These are phyloP conservation scores for Miscanthus lutarioriparius DNA, from an alignment of 176 grass and related monocot species.

Conservation along the genomic window DNA sequence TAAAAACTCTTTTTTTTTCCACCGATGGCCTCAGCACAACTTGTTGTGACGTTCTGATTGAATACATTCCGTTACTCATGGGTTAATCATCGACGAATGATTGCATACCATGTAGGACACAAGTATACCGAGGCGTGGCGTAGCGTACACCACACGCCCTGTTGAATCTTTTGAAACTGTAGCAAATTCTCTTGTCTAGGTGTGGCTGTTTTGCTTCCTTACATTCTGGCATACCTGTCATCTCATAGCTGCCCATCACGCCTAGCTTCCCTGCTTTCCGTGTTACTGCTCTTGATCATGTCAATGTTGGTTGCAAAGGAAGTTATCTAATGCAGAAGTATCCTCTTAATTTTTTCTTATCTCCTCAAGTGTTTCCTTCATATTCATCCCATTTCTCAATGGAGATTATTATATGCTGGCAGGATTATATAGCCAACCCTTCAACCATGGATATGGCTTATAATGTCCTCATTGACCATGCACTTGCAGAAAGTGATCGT, in stretches of 20 bases:
- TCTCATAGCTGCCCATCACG: not conserved
- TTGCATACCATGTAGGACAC: not conserved
- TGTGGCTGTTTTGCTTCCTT: not conserved
- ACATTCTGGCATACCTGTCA: not conserved
- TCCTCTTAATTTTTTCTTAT: slow-evolving; percentile 15
- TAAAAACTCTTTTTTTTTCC: not conserved
- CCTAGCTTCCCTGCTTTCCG: slow-evolving; percentile 13
- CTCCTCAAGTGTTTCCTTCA: not conserved
- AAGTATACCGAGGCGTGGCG: not conserved
- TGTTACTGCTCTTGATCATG: not conserved
- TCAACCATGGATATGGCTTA: slow-evolving; percentile 95
- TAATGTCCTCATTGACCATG: slow-evolving; percentile 90
- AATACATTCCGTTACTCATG: not conserved
- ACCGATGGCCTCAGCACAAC: not conserved
- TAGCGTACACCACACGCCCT: not conserved
- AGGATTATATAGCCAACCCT: slow-evolving; percentile 92
- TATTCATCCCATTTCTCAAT: slow-evolving; percentile 26
- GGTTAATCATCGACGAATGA: not conserved
- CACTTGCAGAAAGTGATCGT: slow-evolving; percentile 93
- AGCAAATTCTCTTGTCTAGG: not conserved
- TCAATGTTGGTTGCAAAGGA: slow-evolving; percentile 11
- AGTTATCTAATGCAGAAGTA: slow-evolving; percentile 16
- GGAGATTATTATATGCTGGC: slow-evolving; percentile 50
- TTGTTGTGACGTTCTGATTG: not conserved
- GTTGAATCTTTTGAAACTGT: not conserved